These are phyloP conservation scores for Ophiostoma sp. DNA, from an alignment of 2,329 filamentous ascomycete species.

Conservation along the genomic window DNA sequence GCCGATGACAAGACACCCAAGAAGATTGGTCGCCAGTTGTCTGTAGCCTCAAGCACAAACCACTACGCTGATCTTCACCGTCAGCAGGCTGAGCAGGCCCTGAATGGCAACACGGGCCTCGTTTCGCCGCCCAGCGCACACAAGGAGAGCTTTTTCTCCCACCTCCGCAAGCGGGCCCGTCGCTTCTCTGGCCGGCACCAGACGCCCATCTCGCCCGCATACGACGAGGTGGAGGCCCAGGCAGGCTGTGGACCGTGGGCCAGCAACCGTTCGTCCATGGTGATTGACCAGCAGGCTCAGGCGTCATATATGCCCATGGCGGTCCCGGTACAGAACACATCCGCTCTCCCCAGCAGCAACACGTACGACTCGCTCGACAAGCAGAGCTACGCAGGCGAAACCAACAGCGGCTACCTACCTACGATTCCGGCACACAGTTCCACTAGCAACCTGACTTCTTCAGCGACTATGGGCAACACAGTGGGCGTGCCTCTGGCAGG, in stretches of 20 bases:
- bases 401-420: conserved; percentile 35
- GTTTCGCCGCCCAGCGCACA: conserved; percentile 75
- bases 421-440: conserved; percentile 58
- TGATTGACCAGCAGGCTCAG: conserved; percentile 59
- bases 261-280: conserved; percentile 80
- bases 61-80: conserved; percentile 89
- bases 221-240: conserved; percentile 90
- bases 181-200: conserved; percentile 90
- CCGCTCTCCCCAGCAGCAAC: conserved; percentile 54
- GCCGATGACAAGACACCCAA: conserved; percentile 69
- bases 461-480: background rate
- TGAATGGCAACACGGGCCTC: conserved; percentile 77
- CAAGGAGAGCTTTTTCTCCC: conserved; percentile 97
- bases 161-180: conserved; percentile 88
- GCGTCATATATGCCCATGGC: conserved; percentile 27
- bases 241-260: conserved; percentile 88
- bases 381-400: conserved; percentile 37
- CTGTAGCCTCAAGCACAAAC: conserved; percentile 86
- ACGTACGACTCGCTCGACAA: conserved; percentile 63
- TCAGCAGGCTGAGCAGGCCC: conserved; percentile 84
- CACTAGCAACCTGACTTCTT: conserved; percentile 34
- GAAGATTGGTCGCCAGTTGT: conserved; percentile 94
- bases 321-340: conserved; percentile 41
- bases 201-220: conserved; percentile 72
- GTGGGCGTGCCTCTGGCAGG: conserved; percentile 34